phyloP scores from a whole-genome alignment of 75 land plant genomes.

The Chamaecyparis obtusa region DNA sequence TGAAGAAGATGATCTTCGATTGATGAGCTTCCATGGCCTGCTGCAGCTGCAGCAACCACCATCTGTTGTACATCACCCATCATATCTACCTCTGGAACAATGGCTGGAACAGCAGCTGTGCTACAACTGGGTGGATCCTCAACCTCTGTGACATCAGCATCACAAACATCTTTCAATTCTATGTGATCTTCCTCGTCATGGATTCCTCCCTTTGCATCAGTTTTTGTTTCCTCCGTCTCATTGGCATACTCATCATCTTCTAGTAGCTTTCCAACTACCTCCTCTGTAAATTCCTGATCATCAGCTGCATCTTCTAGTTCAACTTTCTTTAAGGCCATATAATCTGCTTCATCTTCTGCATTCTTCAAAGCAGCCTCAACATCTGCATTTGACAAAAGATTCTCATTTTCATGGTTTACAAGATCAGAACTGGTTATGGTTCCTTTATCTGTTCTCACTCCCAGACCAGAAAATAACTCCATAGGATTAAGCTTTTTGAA shows the following conservation, averaged over 20 bases:
- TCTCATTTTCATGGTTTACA: conserved; percentile 21
- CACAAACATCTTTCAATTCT: conserved; percentile 16
- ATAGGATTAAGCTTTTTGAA: conserved; percentile 96
- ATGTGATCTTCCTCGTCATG: conserved; percentile 40
- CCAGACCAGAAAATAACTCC: conserved; percentile 88
- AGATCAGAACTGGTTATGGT: neutral
- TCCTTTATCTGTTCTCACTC: conserved; percentile 17
- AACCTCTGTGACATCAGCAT: neutral
- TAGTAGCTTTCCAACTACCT: conserved; percentile 47
- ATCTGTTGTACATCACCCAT: conserved; percentile 94
- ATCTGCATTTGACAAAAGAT: conserved; percentile 65
- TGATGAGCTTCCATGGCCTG: conserved; percentile 77
- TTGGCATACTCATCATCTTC: conserved; percentile 87
- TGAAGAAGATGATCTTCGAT: conserved; percentile 90
- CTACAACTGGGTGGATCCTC: conserved; percentile 31
- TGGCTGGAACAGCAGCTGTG: conserved; percentile 34
- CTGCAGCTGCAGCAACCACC: conserved; percentile 92
- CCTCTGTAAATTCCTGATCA: conserved; percentile 93
- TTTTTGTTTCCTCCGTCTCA: conserved; percentile 57
- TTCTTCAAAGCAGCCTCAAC: conserved; percentile 90
- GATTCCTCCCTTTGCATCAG: conserved; percentile 23
- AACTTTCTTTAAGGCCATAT: conserved; percentile 97
- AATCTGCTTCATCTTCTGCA: conserved; percentile 99
- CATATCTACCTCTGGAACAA: conserved; percentile 83
- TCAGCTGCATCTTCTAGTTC: conserved; percentile 96